Base-by-base conservation (phyloP, 1,139 yeast genomes). In the Wickerhamomyces sp. region DNA sequence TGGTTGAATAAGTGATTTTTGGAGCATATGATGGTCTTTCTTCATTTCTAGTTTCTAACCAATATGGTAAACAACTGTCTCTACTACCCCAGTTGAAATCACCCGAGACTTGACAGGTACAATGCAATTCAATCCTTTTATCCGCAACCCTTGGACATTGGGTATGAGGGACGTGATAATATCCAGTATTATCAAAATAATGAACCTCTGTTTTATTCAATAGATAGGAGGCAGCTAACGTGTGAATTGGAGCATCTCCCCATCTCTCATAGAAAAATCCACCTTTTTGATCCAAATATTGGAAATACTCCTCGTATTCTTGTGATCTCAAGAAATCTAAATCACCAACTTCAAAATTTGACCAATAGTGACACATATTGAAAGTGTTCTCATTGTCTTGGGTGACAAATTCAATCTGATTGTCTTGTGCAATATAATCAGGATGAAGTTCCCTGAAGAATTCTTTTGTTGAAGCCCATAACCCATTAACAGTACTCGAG, bases 401-500 rank as follows among this genome's bases (percentile, higher is more conserved):
- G 27, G 79, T 71, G 15, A 79, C 64, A 50, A 76, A 78, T 29
- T 68, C 72, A 75, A 86, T 66, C 66, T 87, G 66, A 63, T 86
- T 88, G 65, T 86, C 71, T 56, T 79, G 68, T 48, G 82, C 77
- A 37, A 88, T 57, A 57, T 75, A 78, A 60, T 87, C 73, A 34
- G 93, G 91, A 66, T 81, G 70, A 7, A 75, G 54, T 49, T 74
- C 76, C 47, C 76, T 72, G 54, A 82, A 72, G 62, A 88, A 89
- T 46, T 75, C 70, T 67, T 77, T 83, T 51, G 91, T 83, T 33
- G 86, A 78, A 10, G 80, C 73, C 96, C 96, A 89, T 53, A 89
- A 70, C 6, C 95, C 84, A 50, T 83, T 81, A 57, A 89, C 85
- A 42, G 96, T 89, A 44, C 76, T 86, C 50, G 71, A 73, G 66